A percentile compares a stretch with the other conserved stretches of the same genome.
Conservation (phyloP, 2,329 filamentous ascomycete genomes). For the Ophiostoma populinum region DNA sequence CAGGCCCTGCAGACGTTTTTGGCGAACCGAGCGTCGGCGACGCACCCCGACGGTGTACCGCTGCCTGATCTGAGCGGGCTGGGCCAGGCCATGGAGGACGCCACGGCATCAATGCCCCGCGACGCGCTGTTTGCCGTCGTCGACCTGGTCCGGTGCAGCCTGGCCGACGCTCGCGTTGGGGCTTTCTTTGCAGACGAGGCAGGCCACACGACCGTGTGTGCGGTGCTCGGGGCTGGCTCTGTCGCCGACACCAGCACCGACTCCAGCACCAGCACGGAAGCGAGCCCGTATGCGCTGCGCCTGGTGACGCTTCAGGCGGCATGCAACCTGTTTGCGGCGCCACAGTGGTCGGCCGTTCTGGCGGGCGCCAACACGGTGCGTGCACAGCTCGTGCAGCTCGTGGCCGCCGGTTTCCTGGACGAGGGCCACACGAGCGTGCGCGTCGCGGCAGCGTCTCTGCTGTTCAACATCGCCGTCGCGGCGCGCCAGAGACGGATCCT, state of each 20-base stretch:
- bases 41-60: constrained; percentile 41
- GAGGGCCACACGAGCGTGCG: constrained; percentile 55
- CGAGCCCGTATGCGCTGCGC: constrained; percentile 63
- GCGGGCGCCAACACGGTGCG: constrained; percentile 34
- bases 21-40: constrained; percentile 36
- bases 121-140: constrained; percentile 63
- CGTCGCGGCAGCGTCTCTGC: constrained; percentile 64
- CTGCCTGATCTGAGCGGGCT: constrained; percentile 56
- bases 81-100: constrained; percentile 39
- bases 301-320: constrained; percentile 69
- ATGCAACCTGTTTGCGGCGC: constrained; percentile 70
- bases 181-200: constrained; percentile 69
- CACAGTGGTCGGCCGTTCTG: constrained; percentile 50
- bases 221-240: constrained; percentile 45
- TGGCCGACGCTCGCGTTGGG: constrained; percentile 62
- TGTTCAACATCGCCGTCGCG: constrained; percentile 63
- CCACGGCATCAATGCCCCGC: constrained; percentile 36
- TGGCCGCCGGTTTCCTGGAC: constrained; percentile 67
- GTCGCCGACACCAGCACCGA: too few species aligned
- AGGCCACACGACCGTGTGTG: constrained; percentile 42
- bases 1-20: constrained; percentile 54
- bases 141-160: constrained; percentile 66
- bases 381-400: constrained; percentile 44
- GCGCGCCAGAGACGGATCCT: constrained; percentile 19
- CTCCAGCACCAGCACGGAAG: constrained; percentile 30